These are phyloP conservation scores for Solanum etuberosum DNA, from an alignment of 257 asterid genomes.

Conservation along the genomic window DNA sequence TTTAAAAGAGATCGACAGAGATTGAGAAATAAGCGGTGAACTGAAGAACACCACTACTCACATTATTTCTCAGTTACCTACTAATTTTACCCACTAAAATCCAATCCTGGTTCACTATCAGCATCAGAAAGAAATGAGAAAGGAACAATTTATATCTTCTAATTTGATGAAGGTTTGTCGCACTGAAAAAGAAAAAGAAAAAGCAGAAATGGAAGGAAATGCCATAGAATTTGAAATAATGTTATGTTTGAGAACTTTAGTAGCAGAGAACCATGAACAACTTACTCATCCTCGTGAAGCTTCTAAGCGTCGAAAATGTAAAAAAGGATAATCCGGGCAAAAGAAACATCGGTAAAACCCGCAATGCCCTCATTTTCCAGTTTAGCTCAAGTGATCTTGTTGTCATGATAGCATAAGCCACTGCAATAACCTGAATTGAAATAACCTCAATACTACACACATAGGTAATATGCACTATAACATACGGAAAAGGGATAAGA, in stretches of 20 bases:
- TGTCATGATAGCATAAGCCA: slow-evolving; percentile 71
- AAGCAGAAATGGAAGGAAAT: neutral
- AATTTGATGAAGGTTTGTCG: neutral
- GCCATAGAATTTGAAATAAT: neutral
- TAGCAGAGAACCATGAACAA: neutral
- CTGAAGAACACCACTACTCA: neutral
- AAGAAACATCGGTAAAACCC: slow-evolving; percentile 81
- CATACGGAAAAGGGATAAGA: neutral
- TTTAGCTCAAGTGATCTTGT: slow-evolving; percentile 59
- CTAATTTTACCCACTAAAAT: neutral
- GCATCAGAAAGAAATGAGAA: neutral
- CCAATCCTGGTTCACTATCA: neutral
- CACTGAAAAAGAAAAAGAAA: neutral
- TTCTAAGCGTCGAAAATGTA: slow-evolving; percentile 37
- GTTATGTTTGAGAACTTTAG: neutral
- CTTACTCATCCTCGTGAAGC: slow-evolving; percentile 80
- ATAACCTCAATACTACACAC: neutral
- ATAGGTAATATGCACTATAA: neutral
- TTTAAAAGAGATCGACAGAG: neutral
- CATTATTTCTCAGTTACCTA: neutral
- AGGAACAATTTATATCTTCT: neutral
- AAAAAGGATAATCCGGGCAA: slow-evolving; percentile 55
- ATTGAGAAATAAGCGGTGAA: neutral
- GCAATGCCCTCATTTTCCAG: slow-evolving; percentile 82
- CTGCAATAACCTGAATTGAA: slow-evolving; percentile 61